phyloP scores from a whole-genome alignment of 1,139 yeast genomes.

The Geotrichum bryndzae region DNA sequence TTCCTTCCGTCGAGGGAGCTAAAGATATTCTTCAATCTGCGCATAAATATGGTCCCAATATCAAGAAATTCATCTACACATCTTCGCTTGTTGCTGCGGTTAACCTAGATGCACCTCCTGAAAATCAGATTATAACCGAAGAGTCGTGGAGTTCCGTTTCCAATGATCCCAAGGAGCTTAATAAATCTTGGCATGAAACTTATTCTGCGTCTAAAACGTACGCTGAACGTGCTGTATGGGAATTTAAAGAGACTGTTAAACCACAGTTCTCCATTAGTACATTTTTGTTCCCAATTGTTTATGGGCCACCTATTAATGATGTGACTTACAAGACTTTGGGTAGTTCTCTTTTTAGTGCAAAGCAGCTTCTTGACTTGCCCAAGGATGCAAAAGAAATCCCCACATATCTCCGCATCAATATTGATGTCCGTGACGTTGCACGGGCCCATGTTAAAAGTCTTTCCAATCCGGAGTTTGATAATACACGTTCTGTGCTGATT shows the following conservation, averaged over 20 bases:
- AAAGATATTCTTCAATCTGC: no score
- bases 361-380: background rate
- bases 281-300: conserved; percentile 42
- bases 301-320: conserved; percentile 40
- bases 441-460: conserved; percentile 18
- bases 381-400: background rate
- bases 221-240: conserved; percentile 43
- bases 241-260: conserved; percentile 34
- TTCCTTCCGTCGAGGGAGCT: no score
- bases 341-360: conserved; percentile 18
- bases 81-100: conserved; percentile 31
- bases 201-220: conserved; percentile 35
- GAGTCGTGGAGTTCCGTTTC: background rate
- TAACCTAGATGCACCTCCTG: conserved; percentile 28
- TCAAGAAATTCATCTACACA: no score
- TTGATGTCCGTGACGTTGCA: conserved; percentile 16
- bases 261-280: conserved; percentile 39
- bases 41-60: no score
- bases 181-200: conserved; percentile 27
- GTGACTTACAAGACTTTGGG: no score
- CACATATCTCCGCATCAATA: background rate
- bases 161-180: no score
- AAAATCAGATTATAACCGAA: no score
- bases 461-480: conserved; percentile 20
- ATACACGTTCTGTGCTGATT: no score